A percentile compares a stretch with the other conserved stretches of the same genome.
These are phyloP conservation scores for Wallacemonas sp. DNA, from an alignment of 208 protist genomes.

Conservation along the genomic window DNA sequence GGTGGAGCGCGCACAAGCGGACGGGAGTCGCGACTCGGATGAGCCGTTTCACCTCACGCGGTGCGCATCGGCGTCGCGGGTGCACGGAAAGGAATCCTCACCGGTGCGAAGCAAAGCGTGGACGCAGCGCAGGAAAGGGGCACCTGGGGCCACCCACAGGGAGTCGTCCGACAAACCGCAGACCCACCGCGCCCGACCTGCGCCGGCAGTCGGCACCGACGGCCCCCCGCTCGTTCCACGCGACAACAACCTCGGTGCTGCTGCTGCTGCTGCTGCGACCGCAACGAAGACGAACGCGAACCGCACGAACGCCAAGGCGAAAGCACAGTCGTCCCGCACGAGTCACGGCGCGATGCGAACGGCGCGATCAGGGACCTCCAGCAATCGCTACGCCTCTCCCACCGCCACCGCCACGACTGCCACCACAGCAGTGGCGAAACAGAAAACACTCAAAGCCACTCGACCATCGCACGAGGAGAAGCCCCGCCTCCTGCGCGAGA, in stretches of 20 bases:
- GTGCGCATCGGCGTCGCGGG: conserved; percentile 5
- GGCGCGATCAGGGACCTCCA: background rate
- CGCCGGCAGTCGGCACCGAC: background rate
- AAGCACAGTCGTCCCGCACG: background rate
- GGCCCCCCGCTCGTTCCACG: conserved; percentile 5
- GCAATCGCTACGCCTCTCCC: background rate
- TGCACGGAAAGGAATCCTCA: background rate
- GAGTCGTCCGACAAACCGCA: background rate
- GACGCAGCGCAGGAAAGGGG: background rate
- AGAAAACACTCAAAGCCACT: conserved; percentile 3
- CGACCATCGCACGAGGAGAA: conserved; percentile 19
- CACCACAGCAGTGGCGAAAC: no score
- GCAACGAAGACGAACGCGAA: background rate
- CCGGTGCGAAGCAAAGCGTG: background rate
- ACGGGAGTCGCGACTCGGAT: background rate
- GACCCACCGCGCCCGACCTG: background rate
- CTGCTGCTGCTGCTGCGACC: background rate
- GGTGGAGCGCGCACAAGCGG: background rate
- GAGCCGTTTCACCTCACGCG: background rate
- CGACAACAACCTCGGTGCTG: no score
- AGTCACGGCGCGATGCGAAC: background rate
- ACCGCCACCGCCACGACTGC: no score
- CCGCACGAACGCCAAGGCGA: background rate
- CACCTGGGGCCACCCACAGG: background rate
- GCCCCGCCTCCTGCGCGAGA: conserved; percentile 41